These are phyloP conservation scores for Suillus cothurnatus DNA, from an alignment of 768 basidiomycete species.

Conservation along the genomic window DNA sequence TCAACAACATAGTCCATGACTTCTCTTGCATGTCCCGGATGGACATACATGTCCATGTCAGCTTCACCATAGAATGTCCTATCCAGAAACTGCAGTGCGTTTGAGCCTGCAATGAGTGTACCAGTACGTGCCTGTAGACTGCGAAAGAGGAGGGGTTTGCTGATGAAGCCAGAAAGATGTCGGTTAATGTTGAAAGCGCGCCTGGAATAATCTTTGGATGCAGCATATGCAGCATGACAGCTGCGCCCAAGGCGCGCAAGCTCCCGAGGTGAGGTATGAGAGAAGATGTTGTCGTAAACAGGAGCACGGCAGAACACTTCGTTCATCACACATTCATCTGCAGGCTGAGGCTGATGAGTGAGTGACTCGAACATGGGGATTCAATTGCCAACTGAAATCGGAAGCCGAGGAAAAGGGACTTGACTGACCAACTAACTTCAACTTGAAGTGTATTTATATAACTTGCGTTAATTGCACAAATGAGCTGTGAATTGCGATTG, in stretches of 20 bases:
- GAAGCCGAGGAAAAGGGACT: too few relatives aligned
- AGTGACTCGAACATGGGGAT: too few relatives aligned
- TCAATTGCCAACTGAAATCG: too few relatives aligned
- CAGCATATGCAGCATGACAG: constrained; percentile 21
- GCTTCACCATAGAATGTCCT: constrained; percentile 29
- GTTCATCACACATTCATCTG: too few relatives aligned
- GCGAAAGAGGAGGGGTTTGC: constrained; percentile 40
- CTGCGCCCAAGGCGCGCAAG: constrained; percentile 25
- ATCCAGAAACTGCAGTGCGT: constrained; percentile 51
- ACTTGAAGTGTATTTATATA: too few relatives aligned
- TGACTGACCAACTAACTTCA: too few relatives aligned
- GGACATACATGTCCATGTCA: constrained; percentile 54
- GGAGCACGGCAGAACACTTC: constrained; percentile 20
- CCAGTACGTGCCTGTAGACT: constrained; percentile 43
- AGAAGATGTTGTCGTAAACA: constrained; percentile 23
- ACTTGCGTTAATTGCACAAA: too few relatives aligned
- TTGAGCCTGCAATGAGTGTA: constrained; percentile 54
- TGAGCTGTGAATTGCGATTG: too few relatives aligned
- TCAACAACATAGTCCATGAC: constrained; percentile 38
- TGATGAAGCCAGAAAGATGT: constrained; percentile 39
- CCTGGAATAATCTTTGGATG: constrained; percentile 20
- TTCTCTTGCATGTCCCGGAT: constrained; percentile 30
- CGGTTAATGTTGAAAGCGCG: constrained; percentile 38
- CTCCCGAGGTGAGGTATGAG: constrained; percentile 24
- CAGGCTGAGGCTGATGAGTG: too few relatives aligned